Base-by-base conservation (phyloP, 2,329 filamentous ascomycete species). In the Fusarium tupiense region DNA sequence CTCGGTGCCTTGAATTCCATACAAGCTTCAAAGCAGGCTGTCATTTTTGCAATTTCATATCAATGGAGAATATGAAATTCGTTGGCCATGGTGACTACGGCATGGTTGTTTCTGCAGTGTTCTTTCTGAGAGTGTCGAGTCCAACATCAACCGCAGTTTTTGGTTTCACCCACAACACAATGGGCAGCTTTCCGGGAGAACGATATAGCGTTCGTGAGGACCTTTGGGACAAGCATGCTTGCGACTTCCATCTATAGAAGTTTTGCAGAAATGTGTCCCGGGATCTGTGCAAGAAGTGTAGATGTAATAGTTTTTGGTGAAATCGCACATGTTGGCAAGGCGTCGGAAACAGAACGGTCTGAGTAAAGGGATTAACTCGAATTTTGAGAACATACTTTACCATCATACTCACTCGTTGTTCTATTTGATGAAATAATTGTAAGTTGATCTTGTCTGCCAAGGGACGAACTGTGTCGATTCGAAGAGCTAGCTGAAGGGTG, bases 271-370 rank as follows among this genome's bases (percentile, higher is more conserved):
- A 81, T 94, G 92, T 22, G 88, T 86, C 46, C 89, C 90, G 1
- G 92, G 92, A 78, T 94, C 91, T 64, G 87, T 82, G 79, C 92
- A 94, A 49, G 89, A 87, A 65, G 91, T 91, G 84, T 94, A 94
- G 81, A 94, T 91, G 83, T 93, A 94, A 81, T 92, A 94, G 82
- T 93, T 93, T 78, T 92, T 93, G 78, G 90, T 92, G 79, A 91
- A 93, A 81, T 90, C 86, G 80, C 88, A 90, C 88, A 90, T 89
- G 67, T 35, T 84, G 78, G 65, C 49, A 56, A 37, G 35, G 31
- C 37, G 38, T 41, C 43, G 49, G 11, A 41, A 44, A 61, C 29
- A 47, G 16, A 26, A 19, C 38, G 14, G 44, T 41, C 61, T 72
- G 35, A 24, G 20, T 38, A 22, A 35, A 20, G 19, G 8, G 19